Conservation (phyloP, 768 basidiomycete genomes). For the Pulveroboletus sp. region DNA sequence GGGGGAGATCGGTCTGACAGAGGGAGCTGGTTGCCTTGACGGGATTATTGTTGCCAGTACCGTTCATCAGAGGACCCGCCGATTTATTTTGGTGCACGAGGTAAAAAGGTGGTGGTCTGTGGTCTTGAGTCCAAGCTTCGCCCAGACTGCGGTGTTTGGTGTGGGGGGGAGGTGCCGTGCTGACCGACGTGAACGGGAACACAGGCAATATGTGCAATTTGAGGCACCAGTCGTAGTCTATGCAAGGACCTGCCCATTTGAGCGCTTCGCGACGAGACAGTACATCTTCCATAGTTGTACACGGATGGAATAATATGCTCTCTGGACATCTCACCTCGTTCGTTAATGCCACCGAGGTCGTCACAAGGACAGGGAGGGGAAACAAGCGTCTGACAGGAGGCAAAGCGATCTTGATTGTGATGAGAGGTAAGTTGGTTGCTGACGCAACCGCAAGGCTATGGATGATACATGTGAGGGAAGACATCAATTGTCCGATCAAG, state of each 20-base stretch:
- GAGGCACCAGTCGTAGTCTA: neutral
- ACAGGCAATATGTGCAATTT: neutral
- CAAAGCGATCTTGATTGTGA: neutral
- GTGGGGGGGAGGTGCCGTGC: slow-evolving; percentile 7
- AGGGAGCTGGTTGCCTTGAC: slow-evolving; percentile 1
- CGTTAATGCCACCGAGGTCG: neutral
- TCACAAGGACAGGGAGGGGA: neutral
- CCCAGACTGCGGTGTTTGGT: slow-evolving; percentile 16
- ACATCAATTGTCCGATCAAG: neutral
- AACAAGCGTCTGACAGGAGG: neutral
- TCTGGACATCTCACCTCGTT: neutral
- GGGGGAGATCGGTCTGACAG: slow-evolving; percentile 38
- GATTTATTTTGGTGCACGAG: slow-evolving; percentile 57
- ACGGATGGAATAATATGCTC: too few species aligned
- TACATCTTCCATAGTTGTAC: neutral
- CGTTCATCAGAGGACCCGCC: slow-evolving; percentile 41
- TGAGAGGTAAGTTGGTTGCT: neutral
- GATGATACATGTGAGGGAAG: neutral
- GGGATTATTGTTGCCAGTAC: slow-evolving; percentile 11
- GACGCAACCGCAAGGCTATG: slow-evolving; percentile 1
- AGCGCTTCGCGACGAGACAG: slow-evolving; percentile 6
- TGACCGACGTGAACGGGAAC: neutral
- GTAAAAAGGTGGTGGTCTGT: slow-evolving; percentile 40
- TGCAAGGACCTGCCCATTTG: neutral
- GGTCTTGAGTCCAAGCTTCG: slow-evolving; percentile 42